Conservation (phyloP, 73 alveolate species). For the Paramecium primaurelia region DNA sequence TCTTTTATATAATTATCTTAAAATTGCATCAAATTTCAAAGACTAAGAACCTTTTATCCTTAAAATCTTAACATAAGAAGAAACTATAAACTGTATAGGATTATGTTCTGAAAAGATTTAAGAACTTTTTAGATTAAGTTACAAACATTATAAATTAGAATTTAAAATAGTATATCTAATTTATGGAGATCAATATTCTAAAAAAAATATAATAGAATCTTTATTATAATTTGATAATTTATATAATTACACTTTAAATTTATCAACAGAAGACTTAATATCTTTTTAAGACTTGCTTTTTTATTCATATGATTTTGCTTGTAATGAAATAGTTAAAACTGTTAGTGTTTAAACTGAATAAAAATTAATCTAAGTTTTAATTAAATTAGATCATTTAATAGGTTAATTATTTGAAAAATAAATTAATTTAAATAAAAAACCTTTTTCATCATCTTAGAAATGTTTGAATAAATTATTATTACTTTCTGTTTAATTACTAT, state of each 20-base stretch:
- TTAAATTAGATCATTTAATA: background rate
- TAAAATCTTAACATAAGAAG: background rate
- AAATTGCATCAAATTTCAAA: background rate
- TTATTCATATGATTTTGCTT: background rate
- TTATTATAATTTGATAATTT: background rate
- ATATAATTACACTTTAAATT: background rate
- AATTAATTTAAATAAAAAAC: background rate
- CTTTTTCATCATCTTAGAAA: background rate
- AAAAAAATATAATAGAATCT: background rate
- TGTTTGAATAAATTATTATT: background rate
- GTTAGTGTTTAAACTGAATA: constrained; percentile 20
- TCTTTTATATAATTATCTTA: background rate
- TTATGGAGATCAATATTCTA: background rate
- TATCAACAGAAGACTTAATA: background rate
- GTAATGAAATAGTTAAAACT: background rate
- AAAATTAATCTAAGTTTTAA: background rate
- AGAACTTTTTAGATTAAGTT: background rate
- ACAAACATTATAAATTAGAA: background rate
- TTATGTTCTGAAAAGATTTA: background rate
- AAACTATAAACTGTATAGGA: background rate
- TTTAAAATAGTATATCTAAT: background rate
- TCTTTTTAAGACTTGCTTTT: background rate
- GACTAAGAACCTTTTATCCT: background rate
- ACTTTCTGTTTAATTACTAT: background rate
- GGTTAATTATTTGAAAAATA: background rate